Evolutionary conservation across 192 early-diverging fungal species (phyloP).

Genomic region (Linnemannia schmuckeri): DNA sequence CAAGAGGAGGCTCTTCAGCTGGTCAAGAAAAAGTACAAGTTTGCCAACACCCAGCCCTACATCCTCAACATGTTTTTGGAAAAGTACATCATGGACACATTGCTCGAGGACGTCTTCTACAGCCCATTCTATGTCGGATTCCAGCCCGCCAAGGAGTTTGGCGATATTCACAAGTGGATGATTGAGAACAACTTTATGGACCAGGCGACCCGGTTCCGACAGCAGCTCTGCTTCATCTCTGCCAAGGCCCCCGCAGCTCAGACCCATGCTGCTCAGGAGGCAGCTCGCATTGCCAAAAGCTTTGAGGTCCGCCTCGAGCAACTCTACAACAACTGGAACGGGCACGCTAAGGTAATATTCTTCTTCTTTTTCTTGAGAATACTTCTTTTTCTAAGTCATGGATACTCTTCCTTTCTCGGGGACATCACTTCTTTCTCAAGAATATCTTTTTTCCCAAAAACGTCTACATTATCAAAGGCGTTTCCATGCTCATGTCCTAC

Average conservation of each 20-base stretch:
- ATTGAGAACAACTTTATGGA: slow-evolving; percentile 38
- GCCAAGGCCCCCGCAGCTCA: slow-evolving; percentile 46
- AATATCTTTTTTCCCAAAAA: not conserved
- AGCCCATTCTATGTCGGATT: slow-evolving; percentile 59
- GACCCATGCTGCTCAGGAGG: slow-evolving; percentile 27
- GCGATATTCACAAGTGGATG: slow-evolving; percentile 55
- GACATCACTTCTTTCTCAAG: not conserved
- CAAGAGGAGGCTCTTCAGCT: slow-evolving; percentile 31
- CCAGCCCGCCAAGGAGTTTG: slow-evolving; percentile 35
- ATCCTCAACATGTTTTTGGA: slow-evolving; percentile 63
- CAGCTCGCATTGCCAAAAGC: slow-evolving; percentile 19
- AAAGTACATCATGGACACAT: slow-evolving; percentile 66
- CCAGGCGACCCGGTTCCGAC: slow-evolving; percentile 55
- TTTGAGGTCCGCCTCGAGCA: slow-evolving; percentile 43
- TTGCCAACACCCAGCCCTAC: slow-evolving; percentile 51
- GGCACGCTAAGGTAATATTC: slow-evolving; percentile 39
- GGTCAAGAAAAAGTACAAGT: slow-evolving; percentile 56
- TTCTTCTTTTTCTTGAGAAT: not conserved
- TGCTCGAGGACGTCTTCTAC: slow-evolving; percentile 61
- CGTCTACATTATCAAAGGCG: too few relatives aligned
- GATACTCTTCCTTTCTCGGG: not conserved
- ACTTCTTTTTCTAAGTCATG: not conserved
- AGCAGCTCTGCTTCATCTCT: slow-evolving; percentile 57
- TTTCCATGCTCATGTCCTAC: too few relatives aligned
- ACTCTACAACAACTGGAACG: slow-evolving; percentile 54